A percentile compares a stretch with the other conserved stretches of the same genome.
phyloP scores from a whole-genome alignment of 768 basidiomycete species.

The Pleurotus giganteus region DNA sequence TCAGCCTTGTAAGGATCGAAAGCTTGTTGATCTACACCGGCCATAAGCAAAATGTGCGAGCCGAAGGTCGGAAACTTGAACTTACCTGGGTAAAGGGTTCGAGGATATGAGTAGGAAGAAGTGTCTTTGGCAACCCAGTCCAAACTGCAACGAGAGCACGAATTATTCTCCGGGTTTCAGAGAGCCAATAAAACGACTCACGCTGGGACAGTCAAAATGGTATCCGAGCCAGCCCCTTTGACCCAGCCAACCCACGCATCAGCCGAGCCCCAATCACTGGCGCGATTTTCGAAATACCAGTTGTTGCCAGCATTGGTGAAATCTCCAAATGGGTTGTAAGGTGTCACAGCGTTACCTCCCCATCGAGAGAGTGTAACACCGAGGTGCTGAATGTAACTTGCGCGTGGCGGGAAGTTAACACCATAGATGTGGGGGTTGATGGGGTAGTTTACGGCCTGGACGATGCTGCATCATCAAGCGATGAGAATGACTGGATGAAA shows the following conservation, averaged over 20 bases:
- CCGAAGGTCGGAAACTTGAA: not conserved
- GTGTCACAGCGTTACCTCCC: slow-evolving; percentile 56
- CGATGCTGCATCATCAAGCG: slow-evolving; percentile 27
- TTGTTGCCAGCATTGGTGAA: slow-evolving; percentile 55
- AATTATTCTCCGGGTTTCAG: not conserved
- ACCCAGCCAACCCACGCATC: slow-evolving; percentile 53
- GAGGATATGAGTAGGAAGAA: slow-evolving; percentile 51
- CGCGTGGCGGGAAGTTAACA: slow-evolving; percentile 51
- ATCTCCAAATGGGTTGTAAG: slow-evolving; percentile 49
- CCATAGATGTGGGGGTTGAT: slow-evolving; percentile 52
- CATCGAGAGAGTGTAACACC: slow-evolving; percentile 51
- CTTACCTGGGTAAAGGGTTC: slow-evolving; percentile 40
- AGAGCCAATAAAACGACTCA: slow-evolving; percentile 23
- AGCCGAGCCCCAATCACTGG: slow-evolving; percentile 34
- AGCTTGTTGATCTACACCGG: slow-evolving; percentile 34
- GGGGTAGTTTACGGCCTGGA: slow-evolving; percentile 30
- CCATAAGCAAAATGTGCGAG: not conserved
- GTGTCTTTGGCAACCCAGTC: slow-evolving; percentile 58
- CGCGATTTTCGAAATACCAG: slow-evolving; percentile 57
- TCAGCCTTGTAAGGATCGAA: slow-evolving; percentile 49
- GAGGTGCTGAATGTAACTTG: slow-evolving; percentile 43
- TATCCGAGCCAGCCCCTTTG: slow-evolving; percentile 38
- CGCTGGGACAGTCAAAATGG: slow-evolving; percentile 49
- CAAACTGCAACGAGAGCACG: slow-evolving; percentile 30
- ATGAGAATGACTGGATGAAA: not conserved